Conservation (phyloP, 352 stramenopile genomes). For the Globisporangium lucens region DNA sequence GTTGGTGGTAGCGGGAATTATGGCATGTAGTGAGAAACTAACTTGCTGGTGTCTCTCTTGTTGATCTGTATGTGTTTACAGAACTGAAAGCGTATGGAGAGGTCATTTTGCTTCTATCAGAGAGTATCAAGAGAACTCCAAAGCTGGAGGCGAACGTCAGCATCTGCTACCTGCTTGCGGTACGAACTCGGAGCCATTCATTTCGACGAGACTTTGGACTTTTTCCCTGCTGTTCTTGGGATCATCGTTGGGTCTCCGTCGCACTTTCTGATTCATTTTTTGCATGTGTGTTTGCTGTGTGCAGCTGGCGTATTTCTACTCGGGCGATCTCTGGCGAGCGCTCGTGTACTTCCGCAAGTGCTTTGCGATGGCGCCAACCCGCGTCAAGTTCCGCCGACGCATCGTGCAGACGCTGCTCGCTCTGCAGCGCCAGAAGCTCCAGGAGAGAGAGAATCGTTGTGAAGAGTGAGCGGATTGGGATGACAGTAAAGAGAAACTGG, state of each 20-base stretch:
- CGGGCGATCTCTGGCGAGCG: constrained; percentile 39
- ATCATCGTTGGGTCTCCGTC: not conserved
- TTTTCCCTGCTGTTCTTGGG: not conserved
- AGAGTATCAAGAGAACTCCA: not conserved
- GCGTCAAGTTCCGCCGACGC: constrained; percentile 47
- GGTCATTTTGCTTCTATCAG: constrained; percentile 26
- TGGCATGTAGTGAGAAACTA: not conserved
- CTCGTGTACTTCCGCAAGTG: constrained; percentile 49
- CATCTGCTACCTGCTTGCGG: constrained; percentile 49
- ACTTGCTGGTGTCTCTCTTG: not conserved
- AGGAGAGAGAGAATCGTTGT: not conserved
- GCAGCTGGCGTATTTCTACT: constrained; percentile 37
- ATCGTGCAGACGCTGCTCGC: constrained; percentile 37
- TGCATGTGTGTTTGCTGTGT: not conserved
- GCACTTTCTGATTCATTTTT: not conserved
- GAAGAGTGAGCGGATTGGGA: not conserved
- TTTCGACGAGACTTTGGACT: not conserved
- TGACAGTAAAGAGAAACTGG: not conserved
- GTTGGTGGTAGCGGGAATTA: not conserved
- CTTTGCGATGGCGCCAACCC: constrained; percentile 30
- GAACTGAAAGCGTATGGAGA: constrained; percentile 31
- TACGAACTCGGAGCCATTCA: constrained; percentile 14
- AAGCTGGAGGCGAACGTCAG: constrained; percentile 13
- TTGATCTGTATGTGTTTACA: constrained; percentile 9
- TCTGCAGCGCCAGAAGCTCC: constrained; percentile 28